A percentile compares a stretch with the other conserved stretches of the same genome.
Evolutionary conservation across 176 grass and related monocot genomes (phyloP).

Genomic region (Puccinellia tenuiflora): DNA sequence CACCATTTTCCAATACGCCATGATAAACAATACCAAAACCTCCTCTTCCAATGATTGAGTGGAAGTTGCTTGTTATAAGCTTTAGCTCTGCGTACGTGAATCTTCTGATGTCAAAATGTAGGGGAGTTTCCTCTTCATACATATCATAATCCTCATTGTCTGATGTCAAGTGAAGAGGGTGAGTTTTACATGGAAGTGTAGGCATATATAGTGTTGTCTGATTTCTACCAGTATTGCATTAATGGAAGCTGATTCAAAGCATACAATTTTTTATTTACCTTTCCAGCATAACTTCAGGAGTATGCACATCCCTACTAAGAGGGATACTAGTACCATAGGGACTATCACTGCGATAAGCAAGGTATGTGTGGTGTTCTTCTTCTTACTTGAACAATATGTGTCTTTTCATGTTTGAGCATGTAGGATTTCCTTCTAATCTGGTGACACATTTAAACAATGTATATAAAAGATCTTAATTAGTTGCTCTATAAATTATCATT

Average conservation of each 20-base stretch:
- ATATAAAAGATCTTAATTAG: neutral
- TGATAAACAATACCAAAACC: no score
- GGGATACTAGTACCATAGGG: neutral
- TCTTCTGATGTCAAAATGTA: no score
- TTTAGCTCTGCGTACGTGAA: no score
- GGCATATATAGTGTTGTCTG: neutral
- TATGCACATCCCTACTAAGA: neutral
- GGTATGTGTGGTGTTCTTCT: neutral
- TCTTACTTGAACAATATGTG: neutral
- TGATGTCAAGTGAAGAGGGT: neutral
- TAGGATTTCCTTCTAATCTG: constrained; percentile 7
- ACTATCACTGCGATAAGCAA: neutral
- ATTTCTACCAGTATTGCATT: neutral
- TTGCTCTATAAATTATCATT: neutral
- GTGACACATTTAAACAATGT: neutral
- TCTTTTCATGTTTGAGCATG: neutral
- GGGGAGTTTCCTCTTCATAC: no score
- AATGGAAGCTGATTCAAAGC: neutral
- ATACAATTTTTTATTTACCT: neutral
- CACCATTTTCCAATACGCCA: no score
- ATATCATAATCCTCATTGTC: no score
- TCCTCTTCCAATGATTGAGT: no score
- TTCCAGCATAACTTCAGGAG: neutral
- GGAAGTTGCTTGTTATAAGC: no score
- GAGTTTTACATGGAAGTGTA: neutral